Percentiles rank a stretch among this genome's conserved stretches.
Conservation (phyloP, 2,329 filamentous ascomycete genomes). For the Paraphoma chrysanthemicola region DNA sequence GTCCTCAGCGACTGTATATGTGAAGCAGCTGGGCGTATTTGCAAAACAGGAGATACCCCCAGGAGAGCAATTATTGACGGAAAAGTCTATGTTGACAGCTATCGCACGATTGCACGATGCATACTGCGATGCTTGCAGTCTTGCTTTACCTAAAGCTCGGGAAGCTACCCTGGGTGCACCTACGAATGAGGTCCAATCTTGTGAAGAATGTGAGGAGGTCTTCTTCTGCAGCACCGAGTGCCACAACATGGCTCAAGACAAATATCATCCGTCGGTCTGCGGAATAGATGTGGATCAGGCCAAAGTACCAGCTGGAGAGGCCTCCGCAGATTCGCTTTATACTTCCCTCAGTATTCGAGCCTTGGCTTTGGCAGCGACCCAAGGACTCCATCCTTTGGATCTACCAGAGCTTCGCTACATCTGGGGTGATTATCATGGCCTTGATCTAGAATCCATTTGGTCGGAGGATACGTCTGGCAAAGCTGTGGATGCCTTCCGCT, state of each 20-base stretch:
- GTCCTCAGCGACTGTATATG: constrained; percentile 62
- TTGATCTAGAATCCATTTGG: constrained; percentile 31
- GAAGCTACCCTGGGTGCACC: constrained; percentile 7
- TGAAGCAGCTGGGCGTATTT: constrained; percentile 87
- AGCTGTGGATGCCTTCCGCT: constrained; percentile 25
- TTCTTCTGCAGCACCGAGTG: constrained; percentile 68
- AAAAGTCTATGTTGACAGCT: constrained; percentile 86
- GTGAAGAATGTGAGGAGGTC: constrained; percentile 63
- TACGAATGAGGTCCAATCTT: constrained; percentile 49
- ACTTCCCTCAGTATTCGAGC: constrained; percentile 65
- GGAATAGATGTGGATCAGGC: constrained; percentile 61
- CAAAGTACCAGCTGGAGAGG: constrained; percentile 63
- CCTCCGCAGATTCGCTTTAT: constrained; percentile 64
- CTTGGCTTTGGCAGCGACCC: constrained; percentile 67
- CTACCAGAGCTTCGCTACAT: constrained; percentile 68
- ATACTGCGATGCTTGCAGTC: constrained; percentile 88
- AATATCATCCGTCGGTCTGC: constrained; percentile 67
- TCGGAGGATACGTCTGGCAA: constrained; percentile 17
- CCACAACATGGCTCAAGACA: constrained; percentile 60
- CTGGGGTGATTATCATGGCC: constrained; percentile 66
- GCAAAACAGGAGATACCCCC: constrained; percentile 80
- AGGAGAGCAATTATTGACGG: constrained; percentile 77
- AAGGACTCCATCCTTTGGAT: constrained; percentile 64
- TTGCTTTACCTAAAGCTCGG: constrained; percentile 63
- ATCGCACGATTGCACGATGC: constrained; percentile 87